A percentile compares a stretch with the other conserved stretches of the same genome.
Conservation (phyloP, 2,329 filamentous ascomycete genomes). For the Alternaria alternata region DNA sequence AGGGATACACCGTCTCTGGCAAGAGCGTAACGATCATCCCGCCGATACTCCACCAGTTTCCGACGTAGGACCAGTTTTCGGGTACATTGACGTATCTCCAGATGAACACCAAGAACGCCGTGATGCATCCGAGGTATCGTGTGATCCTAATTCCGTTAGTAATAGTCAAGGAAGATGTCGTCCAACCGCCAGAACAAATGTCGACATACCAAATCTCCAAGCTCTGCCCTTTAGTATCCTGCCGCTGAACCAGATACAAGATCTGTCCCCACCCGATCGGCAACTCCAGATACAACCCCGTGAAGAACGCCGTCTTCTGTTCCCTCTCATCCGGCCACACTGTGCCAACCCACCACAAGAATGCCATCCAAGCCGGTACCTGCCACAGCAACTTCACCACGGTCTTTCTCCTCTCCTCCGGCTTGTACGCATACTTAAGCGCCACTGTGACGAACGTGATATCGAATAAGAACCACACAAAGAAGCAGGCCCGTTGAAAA, state of each 20-base stretch:
- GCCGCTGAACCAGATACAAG: constrained; percentile 37
- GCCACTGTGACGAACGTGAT: constrained; percentile 47
- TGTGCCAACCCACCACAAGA: constrained; percentile 38
- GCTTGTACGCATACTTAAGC: constrained; percentile 39
- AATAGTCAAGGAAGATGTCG: neutral
- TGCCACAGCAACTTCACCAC: constrained; percentile 37
- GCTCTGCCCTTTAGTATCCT: constrained; percentile 50
- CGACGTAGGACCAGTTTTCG: constrained; percentile 52
- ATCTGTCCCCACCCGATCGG: constrained; percentile 51
- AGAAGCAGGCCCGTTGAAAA: constrained; percentile 48
- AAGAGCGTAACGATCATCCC: constrained; percentile 49
- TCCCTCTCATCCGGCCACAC: constrained; percentile 51
- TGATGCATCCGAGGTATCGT: constrained; percentile 50
- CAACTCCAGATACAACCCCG: constrained; percentile 48
- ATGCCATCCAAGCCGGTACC: constrained; percentile 37
- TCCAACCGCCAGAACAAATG: neutral
- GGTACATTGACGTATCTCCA: constrained; percentile 53
- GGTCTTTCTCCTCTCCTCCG: constrained; percentile 30
- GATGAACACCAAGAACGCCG: constrained; percentile 50
- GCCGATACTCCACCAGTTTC: constrained; percentile 42
- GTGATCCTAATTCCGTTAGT: constrained; percentile 42
- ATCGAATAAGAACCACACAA: constrained; percentile 52
- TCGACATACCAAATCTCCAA: constrained; percentile 52
- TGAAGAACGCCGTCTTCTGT: constrained; percentile 53
- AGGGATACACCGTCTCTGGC: constrained; percentile 51